Conservation (phyloP, 306 rosid species). For the Lablab purpureus region DNA sequence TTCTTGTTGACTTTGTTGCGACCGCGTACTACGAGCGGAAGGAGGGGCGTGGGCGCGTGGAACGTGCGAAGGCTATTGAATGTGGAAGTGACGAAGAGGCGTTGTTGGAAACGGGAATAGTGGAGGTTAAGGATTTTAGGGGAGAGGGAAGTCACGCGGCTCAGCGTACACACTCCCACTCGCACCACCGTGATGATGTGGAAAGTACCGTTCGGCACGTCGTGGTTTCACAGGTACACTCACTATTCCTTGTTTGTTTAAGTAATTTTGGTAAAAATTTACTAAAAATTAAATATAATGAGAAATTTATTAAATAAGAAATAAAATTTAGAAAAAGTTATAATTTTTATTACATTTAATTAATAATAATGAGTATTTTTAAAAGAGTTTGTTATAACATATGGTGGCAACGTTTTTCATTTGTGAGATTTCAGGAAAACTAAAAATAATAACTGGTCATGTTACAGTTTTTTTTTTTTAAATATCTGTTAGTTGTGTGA, state of each 20-base stretch:
- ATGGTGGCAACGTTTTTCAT: no score
- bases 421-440: no score
- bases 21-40: constrained; percentile 78
- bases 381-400: no score
- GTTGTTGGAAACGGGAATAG: constrained; percentile 46
- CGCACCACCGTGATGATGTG: constrained; percentile 43
- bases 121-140: constrained; percentile 52
- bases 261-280: no score
- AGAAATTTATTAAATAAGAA: no score
- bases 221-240: constrained; percentile 83
- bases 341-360: no score
- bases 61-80: not conserved
- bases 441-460: no score
- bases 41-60: constrained; percentile 48
- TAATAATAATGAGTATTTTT: no score
- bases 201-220: constrained; percentile 71
- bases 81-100: not conserved
- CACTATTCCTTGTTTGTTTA: not conserved
- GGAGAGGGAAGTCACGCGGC: constrained; percentile 64
- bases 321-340: no score
- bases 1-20: constrained; percentile 77
- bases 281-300: no score
- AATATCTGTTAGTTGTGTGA: no score
- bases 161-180: constrained; percentile 40
- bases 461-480: no score